Base-by-base conservation (phyloP, 129 eudicot species). In the Lactuca sativa region DNA sequence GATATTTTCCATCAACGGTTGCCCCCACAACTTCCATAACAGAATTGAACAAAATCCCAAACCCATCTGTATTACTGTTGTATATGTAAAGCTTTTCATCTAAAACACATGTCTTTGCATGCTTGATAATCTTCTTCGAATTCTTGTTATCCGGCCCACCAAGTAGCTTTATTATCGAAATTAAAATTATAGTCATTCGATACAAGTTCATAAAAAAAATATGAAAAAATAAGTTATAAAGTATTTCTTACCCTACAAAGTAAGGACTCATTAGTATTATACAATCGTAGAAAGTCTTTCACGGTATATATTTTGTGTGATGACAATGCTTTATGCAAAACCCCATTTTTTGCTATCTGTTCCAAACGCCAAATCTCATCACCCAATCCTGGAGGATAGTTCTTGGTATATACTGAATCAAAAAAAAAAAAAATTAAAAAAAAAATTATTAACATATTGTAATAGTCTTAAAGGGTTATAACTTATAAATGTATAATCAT, bases 281-380 rank as follows among this genome's bases (percentile, higher is more conserved):
- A 86, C 62, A 71, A 31, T 59, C 74, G 84, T 18, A 92, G 81
- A 59, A 92, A 78, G 49, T 82, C 85, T 75, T 82, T 56, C 69
- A 92, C 88, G 7, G 77, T 69, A 59, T 31, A 36, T 55, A 92
- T 82, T 30, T 65, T 74, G 16, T 3, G 5, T 15, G 11, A 13
- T 32, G 54, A 40, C 79, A 88, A 76, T 47, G 62, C 62, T 38
- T 17, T 54, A 63, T 80, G 82, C 68, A 77, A 80, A 17, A 62
- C 66, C 10, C 97, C 97, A 10, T 80, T 85, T 84, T 86, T 88
- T n/a, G 89, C 91, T 69, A 92, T 92, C 72, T 73, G 79, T 32
- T 80, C 78, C 86, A 92, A 74, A 34, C 95, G 95, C 98, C 98
- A 92, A 8, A 83, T 58, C 4, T 86, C 88, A 79, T 92, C 98